Evolutionary conservation across 352 stramenopile species (phyloP), one percentile per base, ranked within the genome.

Genomic region (Globisporangium lucens): DNA sequence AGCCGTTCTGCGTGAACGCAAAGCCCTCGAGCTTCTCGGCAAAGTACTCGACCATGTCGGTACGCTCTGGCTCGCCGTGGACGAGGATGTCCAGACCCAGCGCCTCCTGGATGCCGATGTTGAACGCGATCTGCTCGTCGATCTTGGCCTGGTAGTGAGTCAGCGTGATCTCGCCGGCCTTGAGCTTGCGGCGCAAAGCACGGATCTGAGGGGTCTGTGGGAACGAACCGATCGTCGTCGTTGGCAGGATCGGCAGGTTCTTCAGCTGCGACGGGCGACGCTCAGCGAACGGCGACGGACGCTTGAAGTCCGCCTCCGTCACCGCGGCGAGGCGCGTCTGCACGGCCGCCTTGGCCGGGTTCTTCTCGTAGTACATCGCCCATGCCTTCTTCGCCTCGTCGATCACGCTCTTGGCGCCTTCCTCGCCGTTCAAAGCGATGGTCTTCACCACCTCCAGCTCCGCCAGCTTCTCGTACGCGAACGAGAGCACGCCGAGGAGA

Each of bases 21-120:
- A 98, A 97, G 24, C 94, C 94, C 20, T 97, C 82, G 24, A 98
- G 79, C 76, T 98, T 94, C 78, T 98, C 88, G 4, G 85, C 94
- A 72, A 98, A 98, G 80, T 97, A 98, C 82, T 98, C 91, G 2
- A 98, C 94, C 94, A 98, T 98, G 78, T 98, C 94, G 4, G 90
- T 98, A 70, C 92, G 89, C 75, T 98, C 94, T 4, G 91, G 80
- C 69, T 98, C 94, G 61, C 94, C 94, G 73, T 98, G 94, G 36
- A 98, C 94, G 2, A 98, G 71, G 68, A 98, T 97, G 77, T 98
- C 94, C 3, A 98, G 75, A 36, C 91, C 94, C 5, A 98, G 70
- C 3, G 83, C 89, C 75, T 98, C 92, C 76, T 98, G 92, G 53
- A 97, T 78, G 69, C 87, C 89, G 55, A 98, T 97, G 73, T 90